Evolutionary conservation across 805 yeast species (phyloP).

Genomic region (Kluyveromyces aestuarii): DNA sequence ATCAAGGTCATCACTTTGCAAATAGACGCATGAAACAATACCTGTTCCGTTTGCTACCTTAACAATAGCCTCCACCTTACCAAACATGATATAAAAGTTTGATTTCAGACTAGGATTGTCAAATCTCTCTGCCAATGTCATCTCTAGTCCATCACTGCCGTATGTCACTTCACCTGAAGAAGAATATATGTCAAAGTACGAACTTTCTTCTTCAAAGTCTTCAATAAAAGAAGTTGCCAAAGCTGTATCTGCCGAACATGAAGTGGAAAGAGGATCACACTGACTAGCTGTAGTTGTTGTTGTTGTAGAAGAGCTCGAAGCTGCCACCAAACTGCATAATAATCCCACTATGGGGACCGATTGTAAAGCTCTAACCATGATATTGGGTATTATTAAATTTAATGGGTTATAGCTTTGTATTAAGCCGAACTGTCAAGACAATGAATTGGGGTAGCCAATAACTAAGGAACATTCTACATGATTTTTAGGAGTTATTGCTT

Average conservation of each 20-base stretch:
- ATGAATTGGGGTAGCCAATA: too few species aligned
- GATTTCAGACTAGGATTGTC: conserved; percentile 77
- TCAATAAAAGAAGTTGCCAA: conserved; percentile 46
- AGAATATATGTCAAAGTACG: conserved; percentile 31
- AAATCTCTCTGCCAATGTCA: conserved; percentile 51
- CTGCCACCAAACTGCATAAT: not conserved
- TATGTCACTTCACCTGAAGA: conserved; percentile 37
- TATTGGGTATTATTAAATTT: not conserved
- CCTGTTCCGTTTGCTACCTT: conserved; percentile 75
- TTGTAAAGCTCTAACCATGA: not conserved
- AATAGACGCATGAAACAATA: conserved; percentile 68
- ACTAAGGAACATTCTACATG: too few species aligned
- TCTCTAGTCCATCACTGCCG: conserved; percentile 46
- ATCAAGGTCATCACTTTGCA: conserved; percentile 79
- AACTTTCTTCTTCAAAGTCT: conserved; percentile 41
- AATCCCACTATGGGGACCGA: not conserved
- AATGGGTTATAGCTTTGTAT: too few species aligned
- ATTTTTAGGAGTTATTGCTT: too few species aligned
- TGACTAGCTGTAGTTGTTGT: conserved; percentile 7
- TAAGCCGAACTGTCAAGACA: too few species aligned
- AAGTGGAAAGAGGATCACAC: conserved; percentile 38
- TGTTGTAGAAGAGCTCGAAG: not conserved
- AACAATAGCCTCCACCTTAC: conserved; percentile 63
- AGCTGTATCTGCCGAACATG: conserved; percentile 48
- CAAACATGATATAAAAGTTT: conserved; percentile 81